Conservation (phyloP, 1,284 basidiomycete genomes). For the Cutaneotrichosporon dermatis region DNA sequence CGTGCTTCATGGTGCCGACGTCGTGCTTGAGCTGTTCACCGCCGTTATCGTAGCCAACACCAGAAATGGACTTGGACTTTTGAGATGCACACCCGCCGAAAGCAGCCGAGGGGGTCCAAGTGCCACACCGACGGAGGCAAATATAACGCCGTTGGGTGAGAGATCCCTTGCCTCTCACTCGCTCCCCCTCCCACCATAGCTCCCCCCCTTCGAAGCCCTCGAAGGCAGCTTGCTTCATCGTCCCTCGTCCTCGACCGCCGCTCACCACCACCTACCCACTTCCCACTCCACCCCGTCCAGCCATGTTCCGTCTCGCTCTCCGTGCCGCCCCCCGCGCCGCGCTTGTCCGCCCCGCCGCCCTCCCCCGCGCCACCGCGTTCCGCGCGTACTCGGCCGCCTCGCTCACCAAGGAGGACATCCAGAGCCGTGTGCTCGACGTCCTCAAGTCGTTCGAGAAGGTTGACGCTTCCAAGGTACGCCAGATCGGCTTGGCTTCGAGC, state of each 20-base stretch:
- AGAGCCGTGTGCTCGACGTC: constrained; percentile 77
- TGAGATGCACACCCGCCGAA: not conserved
- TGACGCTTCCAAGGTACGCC: constrained; percentile 69
- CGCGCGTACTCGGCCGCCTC: constrained; percentile 69
- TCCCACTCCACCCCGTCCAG: constrained; percentile 5
- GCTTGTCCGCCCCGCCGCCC: constrained; percentile 7
- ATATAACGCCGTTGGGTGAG: constrained; percentile 4
- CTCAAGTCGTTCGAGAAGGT: constrained; percentile 96
- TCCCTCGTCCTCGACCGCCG: not conserved
- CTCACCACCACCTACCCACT: not conserved
- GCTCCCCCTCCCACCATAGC: too few species aligned
- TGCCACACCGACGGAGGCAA: constrained; percentile 6
- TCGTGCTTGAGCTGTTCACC: too few species aligned
- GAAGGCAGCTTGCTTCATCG: too few species aligned
- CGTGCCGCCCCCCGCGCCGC: constrained; percentile 20
- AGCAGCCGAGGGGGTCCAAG: not conserved
- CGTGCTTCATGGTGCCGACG: constrained; percentile 71
- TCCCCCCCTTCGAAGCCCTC: too few species aligned
- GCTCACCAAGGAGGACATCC: constrained; percentile 70
- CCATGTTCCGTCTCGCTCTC: constrained; percentile 39
- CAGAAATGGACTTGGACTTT: constrained; percentile 7
- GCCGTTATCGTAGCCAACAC: too few species aligned
- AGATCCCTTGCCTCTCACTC: not conserved
- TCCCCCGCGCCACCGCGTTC: constrained; percentile 7
- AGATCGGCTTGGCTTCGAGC: not conserved